Evolutionary conservation across 257 asterid genomes (phyloP), one percentile per base, ranked within the genome.

Genomic region (Striga asiatica): DNA sequence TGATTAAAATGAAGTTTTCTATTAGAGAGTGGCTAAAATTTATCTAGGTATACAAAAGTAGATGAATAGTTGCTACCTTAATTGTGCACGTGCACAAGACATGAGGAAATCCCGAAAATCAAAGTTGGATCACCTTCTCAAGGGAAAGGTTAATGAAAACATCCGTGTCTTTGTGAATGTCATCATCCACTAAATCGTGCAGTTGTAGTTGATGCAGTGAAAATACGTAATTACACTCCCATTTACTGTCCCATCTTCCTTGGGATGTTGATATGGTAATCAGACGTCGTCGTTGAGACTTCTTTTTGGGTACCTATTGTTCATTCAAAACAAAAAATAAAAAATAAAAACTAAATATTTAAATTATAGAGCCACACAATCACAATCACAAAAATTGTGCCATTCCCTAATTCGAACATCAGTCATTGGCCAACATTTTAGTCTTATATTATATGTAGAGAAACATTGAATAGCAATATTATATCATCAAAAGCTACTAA

Each of bases 61-160:
- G n/a, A n/a, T n/a, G n/a, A n/a, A n/a, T n/a, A n/a, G n/a, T n/a
- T n/a, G n/a, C n/a, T n/a, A n/a, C n/a, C n/a, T n/a, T n/a, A n/a
- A n/a, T n/a, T n/a, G n/a, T n/a, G n/a, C n/a, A n/a, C n/a, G n/a
- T n/a, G n/a, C n/a, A n/a, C n/a, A n/a, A 3, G 3, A 3, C 5
- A 2, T 24, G 56, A 49, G 22, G 6, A 27, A 50, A 25, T 50
- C 24, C 14, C n/a, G 34, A 32, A 35, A 12, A 24, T n/a, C n/a
- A n/a, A n/a, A n/a, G n/a, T n/a, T n/a, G n/a, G 6, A n/a, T 53
- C 5, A 88, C 97, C 95, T 79, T 89, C 17, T 85, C 73, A 50
- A 85, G 58, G 66, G 55, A 63, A 22, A 89, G 89, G 51, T 5
- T 66, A 60, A 88, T 62, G 51, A 62, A 72, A 62, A 89, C 83